Base-by-base conservation (phyloP, 2,329 filamentous ascomycete genomes). In the Botrytis squamosa region DNA sequence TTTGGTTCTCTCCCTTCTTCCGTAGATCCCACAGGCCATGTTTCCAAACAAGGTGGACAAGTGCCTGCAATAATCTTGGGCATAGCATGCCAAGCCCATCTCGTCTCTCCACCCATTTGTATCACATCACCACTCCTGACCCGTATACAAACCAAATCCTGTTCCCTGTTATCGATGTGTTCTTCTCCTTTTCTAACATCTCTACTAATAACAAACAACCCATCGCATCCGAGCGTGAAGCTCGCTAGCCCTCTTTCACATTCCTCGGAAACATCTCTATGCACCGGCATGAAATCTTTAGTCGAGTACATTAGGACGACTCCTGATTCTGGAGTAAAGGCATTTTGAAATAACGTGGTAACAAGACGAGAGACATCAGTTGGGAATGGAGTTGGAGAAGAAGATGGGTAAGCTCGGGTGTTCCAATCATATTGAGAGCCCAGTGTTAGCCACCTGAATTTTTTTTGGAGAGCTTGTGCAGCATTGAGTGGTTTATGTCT, bases 351-450 rank as follows among this genome's bases (percentile, higher is more conserved):
- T 0, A 96, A 82, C 0, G 84, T 83, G 65, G 89, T 86, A 0
- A 98, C 84, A 10, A 97, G 87, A 0, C 81, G 81, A 4, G 89
- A 89, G 65, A 97, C 87, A 79, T 98, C 94, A 0, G 82, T 62
- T 0, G 95, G 95, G 77, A 98, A 97, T 0, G 84, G 80, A 0
- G 93, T 93, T 0, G 92, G 90, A 7, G 82, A 76, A 7, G 86
- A 85, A 3, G 85, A 81, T 0, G 94, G 93, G 79, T 98, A 98
- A 12, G 89, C 84, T 76, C 97, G 94, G 70, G 89, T 88, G 0
- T 94, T 95, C 96, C 95, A 98, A 83, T 98, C 92, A 82, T 98
- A 98, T 82, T 98, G 95, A 0, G 94, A 94, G 65, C 95, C 95
- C 1, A 98, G 88, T 0, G 95, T 98, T 42, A 97, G 89, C 95